Conservation (phyloP, 2,329 filamentous ascomycete genomes). For the Trichophyton benhamiae region DNA sequence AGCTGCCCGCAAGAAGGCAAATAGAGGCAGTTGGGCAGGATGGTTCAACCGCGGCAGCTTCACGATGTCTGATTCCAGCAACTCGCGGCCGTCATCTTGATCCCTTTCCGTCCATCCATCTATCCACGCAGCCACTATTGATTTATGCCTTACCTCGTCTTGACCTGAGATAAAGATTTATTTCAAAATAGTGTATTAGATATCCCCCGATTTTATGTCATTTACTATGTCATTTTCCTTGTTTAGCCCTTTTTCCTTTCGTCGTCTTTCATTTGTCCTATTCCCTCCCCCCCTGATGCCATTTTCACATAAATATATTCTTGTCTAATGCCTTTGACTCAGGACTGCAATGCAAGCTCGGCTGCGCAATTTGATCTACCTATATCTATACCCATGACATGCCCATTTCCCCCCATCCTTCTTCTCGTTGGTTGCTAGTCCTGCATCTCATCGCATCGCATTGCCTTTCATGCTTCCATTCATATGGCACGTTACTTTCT, state of each 20-base stretch:
- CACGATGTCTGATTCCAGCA: background rate
- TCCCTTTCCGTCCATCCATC: background rate
- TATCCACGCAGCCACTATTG: background rate
- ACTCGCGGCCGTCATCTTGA: background rate
- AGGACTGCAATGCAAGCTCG: background rate
- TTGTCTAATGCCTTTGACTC: background rate
- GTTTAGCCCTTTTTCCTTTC: background rate
- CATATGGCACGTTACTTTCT: background rate
- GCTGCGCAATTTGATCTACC: background rate
- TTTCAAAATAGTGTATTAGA: slow-evolving; percentile 2
- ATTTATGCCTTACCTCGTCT: background rate
- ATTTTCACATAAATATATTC: background rate
- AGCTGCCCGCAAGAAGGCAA: slow-evolving; percentile 34
- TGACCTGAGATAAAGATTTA: background rate
- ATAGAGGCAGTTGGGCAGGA: slow-evolving; percentile 35
- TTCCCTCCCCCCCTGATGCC: background rate
- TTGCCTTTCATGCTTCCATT: background rate
- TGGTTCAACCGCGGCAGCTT: slow-evolving; percentile 32
- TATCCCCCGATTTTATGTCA: background rate
- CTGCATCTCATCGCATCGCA: background rate
- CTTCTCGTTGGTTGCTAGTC: background rate
- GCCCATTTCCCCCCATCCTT: too few species aligned
- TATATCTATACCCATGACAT: background rate
- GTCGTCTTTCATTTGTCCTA: background rate
- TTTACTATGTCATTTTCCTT: slow-evolving; percentile 1